Percentiles rank a stretch among this genome's conserved stretches.
These are phyloP conservation scores for Tetradesmus obliquus DNA, from an alignment of 139 green algal genomes.

Conservation along the genomic window DNA sequence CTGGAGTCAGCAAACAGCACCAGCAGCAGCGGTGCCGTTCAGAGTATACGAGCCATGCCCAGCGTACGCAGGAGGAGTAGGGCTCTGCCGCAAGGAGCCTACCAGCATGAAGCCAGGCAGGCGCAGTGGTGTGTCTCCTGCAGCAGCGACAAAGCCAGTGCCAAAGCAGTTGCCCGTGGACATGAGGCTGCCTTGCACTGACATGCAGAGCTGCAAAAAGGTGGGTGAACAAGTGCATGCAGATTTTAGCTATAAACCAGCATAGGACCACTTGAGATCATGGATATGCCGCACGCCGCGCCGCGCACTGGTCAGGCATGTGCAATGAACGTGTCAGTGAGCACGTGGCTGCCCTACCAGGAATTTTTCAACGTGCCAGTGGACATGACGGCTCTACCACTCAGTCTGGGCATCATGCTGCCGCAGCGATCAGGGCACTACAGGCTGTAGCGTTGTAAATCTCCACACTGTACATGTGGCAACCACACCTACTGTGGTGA, in stretches of 20 bases:
- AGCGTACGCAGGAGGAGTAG: not conserved
- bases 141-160: constrained; percentile 9
- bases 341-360: too few relatives aligned
- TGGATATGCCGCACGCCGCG: too few relatives aligned
- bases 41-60: not conserved
- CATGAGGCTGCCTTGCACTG: constrained; percentile 18
- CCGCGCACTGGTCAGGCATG: too few relatives aligned
- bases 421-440: too few relatives aligned
- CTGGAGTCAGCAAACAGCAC: not conserved
- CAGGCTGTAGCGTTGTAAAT: too few relatives aligned
- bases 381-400: too few relatives aligned
- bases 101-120: not conserved
- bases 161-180: constrained; percentile 2
- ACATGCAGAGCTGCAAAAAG: not conserved
- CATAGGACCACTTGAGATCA: too few relatives aligned
- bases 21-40: not conserved
- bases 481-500: not conserved
- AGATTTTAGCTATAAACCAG: too few relatives aligned
- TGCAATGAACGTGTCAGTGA: too few relatives aligned
- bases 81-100: not conserved
- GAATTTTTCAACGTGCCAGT: too few relatives aligned
- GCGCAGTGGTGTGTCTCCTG: not conserved
- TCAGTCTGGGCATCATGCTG: too few relatives aligned
- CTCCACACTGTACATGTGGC: too few relatives aligned
- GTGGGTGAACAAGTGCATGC: not conserved